Evolutionary conservation across 345 rosid species (phyloP), one percentile per base, ranked within the genome.

Genomic region (Populus alba): DNA sequence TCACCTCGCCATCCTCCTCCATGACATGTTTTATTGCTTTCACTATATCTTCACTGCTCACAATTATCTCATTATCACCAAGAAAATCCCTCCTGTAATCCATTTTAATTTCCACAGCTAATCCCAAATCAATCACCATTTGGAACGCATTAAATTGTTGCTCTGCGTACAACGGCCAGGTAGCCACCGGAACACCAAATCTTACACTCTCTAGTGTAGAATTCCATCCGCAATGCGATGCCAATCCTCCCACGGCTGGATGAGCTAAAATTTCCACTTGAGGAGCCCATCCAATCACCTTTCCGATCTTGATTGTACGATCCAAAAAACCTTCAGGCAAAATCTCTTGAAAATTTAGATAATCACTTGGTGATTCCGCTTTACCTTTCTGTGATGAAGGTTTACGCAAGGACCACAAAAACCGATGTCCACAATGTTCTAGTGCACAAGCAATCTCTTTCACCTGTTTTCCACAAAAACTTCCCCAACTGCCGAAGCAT

Each of bases 391-490:
- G 45, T 10, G 66, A 43, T 5, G 71, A 45, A 12, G 83, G 72
- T n/a, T 63, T 23, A 6, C 79, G 75, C 0, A 80, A 78, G 5
- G 79, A 75, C 83, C 83, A 80, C 55, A 80, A n/a, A 45, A 80
- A 80, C 0, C 67, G 29, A 18, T 75, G 72, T 3, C 75, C 79
- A 12, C 83, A 49, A 0, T 5, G 22, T 17, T 75, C 83, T 0
- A 80, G 66, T 20, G 75, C 83, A 11, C 8, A 7, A 0, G 79
- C 83, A 15, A 75, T 80, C 49, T 80, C 83, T 31, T 29, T 47
- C 31, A 75, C 75, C 25, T 80, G 83, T 0, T 61, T 70, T n/a
- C 13, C 68, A 7, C 35, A 16, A 43, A 75, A 75, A 18, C 72
- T 9, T 63, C 83, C 83, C 74, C 35, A 39, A 35, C 79, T 80